Percentiles rank a stretch among this genome's conserved stretches.
phyloP scores from a whole-genome alignment of 1,284 basidiomycete genomes.

The Trichosporon faecale region DNA sequence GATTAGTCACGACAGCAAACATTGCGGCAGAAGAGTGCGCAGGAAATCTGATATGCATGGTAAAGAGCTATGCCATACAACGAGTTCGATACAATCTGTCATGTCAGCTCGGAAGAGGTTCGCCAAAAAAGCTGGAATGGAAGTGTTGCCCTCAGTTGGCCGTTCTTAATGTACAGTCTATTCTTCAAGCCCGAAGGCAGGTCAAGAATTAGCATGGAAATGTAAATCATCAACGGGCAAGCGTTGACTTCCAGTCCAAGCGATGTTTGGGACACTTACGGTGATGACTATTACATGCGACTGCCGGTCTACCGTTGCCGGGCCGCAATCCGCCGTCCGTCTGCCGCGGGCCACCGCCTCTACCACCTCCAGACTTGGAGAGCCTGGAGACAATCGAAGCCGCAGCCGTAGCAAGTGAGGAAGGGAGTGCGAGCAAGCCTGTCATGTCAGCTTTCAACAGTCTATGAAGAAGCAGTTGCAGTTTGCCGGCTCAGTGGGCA shows the following conservation, averaged over 20 bases:
- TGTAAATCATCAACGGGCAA: constrained; percentile 7
- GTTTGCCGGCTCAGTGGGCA: constrained; percentile 5
- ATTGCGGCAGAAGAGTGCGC: not conserved
- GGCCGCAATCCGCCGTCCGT: not conserved
- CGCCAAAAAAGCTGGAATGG: not conserved
- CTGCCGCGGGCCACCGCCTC: not conserved
- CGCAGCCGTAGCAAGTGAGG: too few species aligned
- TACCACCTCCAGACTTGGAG: not conserved
- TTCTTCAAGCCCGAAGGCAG: not conserved
- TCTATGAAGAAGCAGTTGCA: not conserved
- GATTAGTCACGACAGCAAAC: not conserved
- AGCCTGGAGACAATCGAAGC: not conserved
- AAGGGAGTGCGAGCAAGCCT: not conserved
- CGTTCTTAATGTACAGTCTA: constrained; percentile 11
- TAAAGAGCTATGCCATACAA: not conserved
- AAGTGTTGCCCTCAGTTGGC: constrained; percentile 7
- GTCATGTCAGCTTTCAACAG: not conserved
- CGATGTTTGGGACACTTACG: not conserved
- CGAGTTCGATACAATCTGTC: not conserved
- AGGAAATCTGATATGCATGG: not conserved
- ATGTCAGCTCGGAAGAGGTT: not conserved
- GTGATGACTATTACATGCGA: too few species aligned
- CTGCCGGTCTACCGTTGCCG: not conserved
- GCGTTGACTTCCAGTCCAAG: not conserved
- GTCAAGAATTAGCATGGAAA: constrained; percentile 11